Evolutionary conservation across 768 basidiomycete genomes (phyloP).

Genomic region (Piloderma croceum): DNA sequence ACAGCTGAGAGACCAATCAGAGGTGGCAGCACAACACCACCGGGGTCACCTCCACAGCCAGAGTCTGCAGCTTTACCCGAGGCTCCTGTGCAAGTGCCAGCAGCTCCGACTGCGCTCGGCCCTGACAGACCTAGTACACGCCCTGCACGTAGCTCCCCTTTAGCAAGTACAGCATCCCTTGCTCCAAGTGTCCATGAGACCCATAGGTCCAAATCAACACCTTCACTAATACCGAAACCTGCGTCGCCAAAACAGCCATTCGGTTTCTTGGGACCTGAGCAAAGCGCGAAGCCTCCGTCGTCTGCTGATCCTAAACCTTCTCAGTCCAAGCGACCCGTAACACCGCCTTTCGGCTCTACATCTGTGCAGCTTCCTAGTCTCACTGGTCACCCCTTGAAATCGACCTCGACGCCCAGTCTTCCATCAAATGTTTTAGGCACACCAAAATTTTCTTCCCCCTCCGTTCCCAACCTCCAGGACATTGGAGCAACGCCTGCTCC

Average conservation of each 20-base stretch:
- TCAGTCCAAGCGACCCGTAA: constrained; percentile 40
- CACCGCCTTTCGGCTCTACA: constrained; percentile 41
- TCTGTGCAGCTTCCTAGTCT: constrained; percentile 15
- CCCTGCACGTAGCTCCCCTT: constrained; percentile 71
- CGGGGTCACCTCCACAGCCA: constrained; percentile 53
- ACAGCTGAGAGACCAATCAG: constrained; percentile 21
- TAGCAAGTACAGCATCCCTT: constrained; percentile 49
- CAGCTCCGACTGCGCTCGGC: constrained; percentile 38
- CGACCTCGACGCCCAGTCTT: constrained; percentile 8
- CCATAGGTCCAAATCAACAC: constrained; percentile 11
- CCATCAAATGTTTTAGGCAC: constrained; percentile 5
- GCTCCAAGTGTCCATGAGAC: constrained; percentile 34
- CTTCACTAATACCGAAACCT: constrained; percentile 29
- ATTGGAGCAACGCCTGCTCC: too few species aligned
- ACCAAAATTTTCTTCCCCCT: too few species aligned
- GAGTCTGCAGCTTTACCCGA: constrained; percentile 24
- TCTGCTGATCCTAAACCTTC: too few species aligned
- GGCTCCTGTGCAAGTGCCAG: constrained; percentile 23
- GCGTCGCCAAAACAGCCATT: constrained; percentile 37
- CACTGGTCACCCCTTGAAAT: constrained; percentile 7
- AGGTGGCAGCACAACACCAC: constrained; percentile 56
- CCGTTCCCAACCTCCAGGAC: too few species aligned
- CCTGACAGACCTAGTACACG: constrained; percentile 57
- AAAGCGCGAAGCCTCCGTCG: too few species aligned
- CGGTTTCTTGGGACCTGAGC: too few species aligned